Evolutionary conservation across 768 basidiomycete genomes (phyloP), one percentile per base, ranked within the genome.

Genomic region (Mycena metata): DNA sequence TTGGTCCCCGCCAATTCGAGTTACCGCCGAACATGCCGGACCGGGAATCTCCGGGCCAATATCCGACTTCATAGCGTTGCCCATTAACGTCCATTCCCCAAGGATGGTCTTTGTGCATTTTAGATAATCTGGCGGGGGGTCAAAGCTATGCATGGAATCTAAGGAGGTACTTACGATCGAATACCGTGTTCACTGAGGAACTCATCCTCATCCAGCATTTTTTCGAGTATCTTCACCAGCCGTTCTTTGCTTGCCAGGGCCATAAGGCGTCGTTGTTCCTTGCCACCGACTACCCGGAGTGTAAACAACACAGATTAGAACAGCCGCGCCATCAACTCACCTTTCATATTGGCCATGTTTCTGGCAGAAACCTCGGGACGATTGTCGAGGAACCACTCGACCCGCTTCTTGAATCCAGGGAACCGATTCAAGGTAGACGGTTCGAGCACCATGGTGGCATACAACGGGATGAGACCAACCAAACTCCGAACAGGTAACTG

Each of bases 21-120:
- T 96, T 96, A n/a, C 95, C 95, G 59, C 96, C 96, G 79, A 98
- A 97, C 97, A 99, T 99, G 52, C 96, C 96, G 13, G 95, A 96
- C 73, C 88, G 89, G 2, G 97, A 98, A 77, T 99, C 98, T 11
- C 96, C 98, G 1, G 98, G 97, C 98, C 98, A 99, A 80, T 99
- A 99, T 39, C 89, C 88, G 35, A 99, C 95, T 75, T 96, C 94
- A 76, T 98, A 94, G 46, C 91, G 87, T 73, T 98, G 89, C 17
- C 96, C 96, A 68, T 98, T 90, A 54, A 98, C 97, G 69, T 95
- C 84, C 88, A 98, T 98, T 8, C 92, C 92, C 94, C 95, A 99
- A 5, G 98, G 98, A 66, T 93, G 85, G 13, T 96, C 91, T 79
- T 96, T 89, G 81, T 99, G 98, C 71, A 86, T 79, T 77, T 96